phyloP scores from a whole-genome alignment of 1,284 basidiomycete species.

The Malassezia arunalokei region DNA sequence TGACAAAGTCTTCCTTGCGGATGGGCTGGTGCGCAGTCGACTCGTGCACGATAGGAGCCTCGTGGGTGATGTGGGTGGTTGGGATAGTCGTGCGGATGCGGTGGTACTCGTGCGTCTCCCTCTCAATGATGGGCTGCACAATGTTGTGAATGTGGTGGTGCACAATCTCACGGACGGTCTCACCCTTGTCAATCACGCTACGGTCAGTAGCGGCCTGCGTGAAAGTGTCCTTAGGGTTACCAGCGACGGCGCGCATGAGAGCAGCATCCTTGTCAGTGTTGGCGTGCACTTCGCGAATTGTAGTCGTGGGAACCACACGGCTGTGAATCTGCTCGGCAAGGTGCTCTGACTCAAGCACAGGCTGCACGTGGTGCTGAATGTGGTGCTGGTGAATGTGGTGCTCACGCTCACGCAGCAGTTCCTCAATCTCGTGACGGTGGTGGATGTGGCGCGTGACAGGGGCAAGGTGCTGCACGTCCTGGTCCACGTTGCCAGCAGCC shows the following conservation, averaged over 20 bases:
- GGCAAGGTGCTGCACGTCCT: conserved; percentile 46
- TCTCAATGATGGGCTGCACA: conserved; percentile 44
- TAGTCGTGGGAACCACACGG: conserved; percentile 32
- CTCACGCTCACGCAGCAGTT: conserved; percentile 43
- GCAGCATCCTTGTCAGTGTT: conserved; percentile 45
- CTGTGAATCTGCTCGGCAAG: conserved; percentile 30
- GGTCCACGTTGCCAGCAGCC: conserved; percentile 33
- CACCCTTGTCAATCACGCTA: conserved; percentile 44
- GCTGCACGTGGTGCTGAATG: conserved; percentile 46
- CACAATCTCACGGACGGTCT: conserved; percentile 37
- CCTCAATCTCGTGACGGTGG: conserved; percentile 46
- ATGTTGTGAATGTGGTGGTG: conserved; percentile 47
- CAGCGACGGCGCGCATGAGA: conserved; percentile 38
- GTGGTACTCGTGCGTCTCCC: conserved; percentile 45
- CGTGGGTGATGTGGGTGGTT: conserved; percentile 34
- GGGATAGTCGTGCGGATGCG: conserved; percentile 42
- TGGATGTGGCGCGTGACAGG: conserved; percentile 36
- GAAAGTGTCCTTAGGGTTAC: conserved; percentile 28
- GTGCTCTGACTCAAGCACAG: conserved; percentile 44
- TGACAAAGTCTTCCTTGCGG: conserved; percentile 37
- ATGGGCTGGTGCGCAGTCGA: conserved; percentile 37
- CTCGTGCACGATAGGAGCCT: conserved; percentile 45
- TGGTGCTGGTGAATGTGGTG: conserved; percentile 45
- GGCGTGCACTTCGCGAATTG: conserved; percentile 38
- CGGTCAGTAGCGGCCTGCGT: conserved; percentile 30